Base-by-base conservation (phyloP, 805 yeast species). In the Candida palmyrensis region DNA sequence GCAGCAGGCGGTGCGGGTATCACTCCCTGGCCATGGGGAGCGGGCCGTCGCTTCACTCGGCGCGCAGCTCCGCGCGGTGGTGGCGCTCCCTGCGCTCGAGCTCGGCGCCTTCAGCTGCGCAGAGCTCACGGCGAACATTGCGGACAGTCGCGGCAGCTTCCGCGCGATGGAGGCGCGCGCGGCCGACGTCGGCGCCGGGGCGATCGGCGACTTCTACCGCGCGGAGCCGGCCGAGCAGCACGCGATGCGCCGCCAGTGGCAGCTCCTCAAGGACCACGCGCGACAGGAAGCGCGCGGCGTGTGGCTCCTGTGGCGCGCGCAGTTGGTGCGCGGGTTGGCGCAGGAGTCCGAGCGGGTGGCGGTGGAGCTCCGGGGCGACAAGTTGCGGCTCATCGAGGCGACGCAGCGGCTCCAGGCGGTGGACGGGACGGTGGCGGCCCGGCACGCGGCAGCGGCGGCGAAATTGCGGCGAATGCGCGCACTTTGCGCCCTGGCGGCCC, bases 241-340 rank as follows among this genome's bases (percentile, higher is more conserved):
- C 26, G 44, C 49, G 2, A 62, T 76, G 65, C 66, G 63, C 23
- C 53, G 67, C n/a, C 72, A 73, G 38, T 62, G 78, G 30, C 69
- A 66, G 37, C 38, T 68, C 9, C 55, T 78, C 27, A 75, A 75
- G 45, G 70, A 65, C 19, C 71, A 55, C 38, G 64, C 83, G 1
- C 60, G 76, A 19, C 59, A 67, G 19, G 74, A 73, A 44, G 75
- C 84, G 0, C 65, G 61, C 37, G 67, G 65, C 24, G 70, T 71
- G 0, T 79, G 85, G 84, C 74, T 73, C 42, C 71, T 68, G 31
- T 79, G 86, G 87, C 57, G 84, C 39, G 49, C 60, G 9, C 73
- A 74, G 39, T 64, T 77, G 29, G 47, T 72, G 5, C 57, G 60
- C 16, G 77, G 74, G 25, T 56, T 78, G 11, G 45, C 68, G 20